These are phyloP conservation scores for Hippophae rhamnoides DNA, from an alignment of 306 rosid genomes.

Conservation along the genomic window DNA sequence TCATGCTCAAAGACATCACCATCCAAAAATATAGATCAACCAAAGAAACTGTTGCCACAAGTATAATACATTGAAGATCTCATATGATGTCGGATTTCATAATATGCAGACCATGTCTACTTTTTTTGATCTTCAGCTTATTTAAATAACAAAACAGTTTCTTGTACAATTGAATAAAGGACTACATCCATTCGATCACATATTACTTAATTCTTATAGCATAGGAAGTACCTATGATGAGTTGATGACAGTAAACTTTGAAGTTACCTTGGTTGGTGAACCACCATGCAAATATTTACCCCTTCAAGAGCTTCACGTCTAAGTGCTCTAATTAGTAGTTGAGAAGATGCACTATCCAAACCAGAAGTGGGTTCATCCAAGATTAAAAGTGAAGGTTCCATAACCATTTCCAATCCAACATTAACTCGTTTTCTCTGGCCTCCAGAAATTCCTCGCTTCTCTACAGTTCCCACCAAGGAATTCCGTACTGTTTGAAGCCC, in stretches of 20 bases:
- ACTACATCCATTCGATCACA: neutral
- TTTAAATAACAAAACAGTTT: too few species aligned
- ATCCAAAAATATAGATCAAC: too few species aligned
- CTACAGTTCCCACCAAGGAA: slow-evolving; percentile 87
- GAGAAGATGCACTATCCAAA: slow-evolving; percentile 96
- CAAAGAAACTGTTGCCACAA: neutral
- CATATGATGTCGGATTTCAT: neutral
- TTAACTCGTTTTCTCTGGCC: slow-evolving; percentile 97
- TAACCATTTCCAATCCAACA: slow-evolving; percentile 96
- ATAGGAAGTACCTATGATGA: neutral
- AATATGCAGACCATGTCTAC: neutral
- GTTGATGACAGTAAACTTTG: slow-evolving; percentile 7
- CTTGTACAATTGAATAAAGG: neutral
- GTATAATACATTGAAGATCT: neutral
- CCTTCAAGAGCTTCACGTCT: slow-evolving; percentile 97
- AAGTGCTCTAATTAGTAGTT: slow-evolving; percentile 81
- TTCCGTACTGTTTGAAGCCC: slow-evolving; percentile 87
- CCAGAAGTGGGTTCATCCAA: slow-evolving; percentile 98
- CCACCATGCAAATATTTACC: slow-evolving; percentile 91
- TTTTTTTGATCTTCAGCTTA: too few species aligned
- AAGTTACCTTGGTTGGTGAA: slow-evolving; percentile 94
- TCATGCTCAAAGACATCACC: too few species aligned
- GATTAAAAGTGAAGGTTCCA: slow-evolving; percentile 94
- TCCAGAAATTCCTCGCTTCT: slow-evolving; percentile 93
- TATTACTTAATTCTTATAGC: neutral